Conservation (phyloP, 106 monocot species). For the Dactylorhiza incarnata region DNA sequence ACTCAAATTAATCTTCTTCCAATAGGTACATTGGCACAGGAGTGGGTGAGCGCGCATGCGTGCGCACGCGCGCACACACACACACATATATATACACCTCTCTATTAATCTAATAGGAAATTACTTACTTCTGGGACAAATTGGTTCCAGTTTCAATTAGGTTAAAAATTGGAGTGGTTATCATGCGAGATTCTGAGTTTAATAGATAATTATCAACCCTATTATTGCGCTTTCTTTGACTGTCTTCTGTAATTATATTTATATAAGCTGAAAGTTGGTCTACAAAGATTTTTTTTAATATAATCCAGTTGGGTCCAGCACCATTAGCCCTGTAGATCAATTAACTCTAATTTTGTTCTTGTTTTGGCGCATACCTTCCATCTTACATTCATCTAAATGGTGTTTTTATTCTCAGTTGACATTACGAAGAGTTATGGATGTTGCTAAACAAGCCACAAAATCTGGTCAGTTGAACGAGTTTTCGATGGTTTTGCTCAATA, state of each 20-base stretch:
- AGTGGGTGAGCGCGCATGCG: too few species aligned
- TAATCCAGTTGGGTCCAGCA: not conserved
- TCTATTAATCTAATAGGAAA: too few species aligned
- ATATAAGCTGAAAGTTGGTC: not conserved
- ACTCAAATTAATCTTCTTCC: too few species aligned
- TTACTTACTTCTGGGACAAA: too few species aligned
- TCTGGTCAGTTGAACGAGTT: constrained; percentile 94
- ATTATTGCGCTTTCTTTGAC: too few species aligned
- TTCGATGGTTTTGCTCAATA: constrained; percentile 96
- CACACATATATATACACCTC: too few species aligned
- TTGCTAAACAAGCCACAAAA: constrained; percentile 80
- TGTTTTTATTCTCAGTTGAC: constrained; percentile 46
- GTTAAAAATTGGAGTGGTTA: too few species aligned
- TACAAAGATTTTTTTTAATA: not conserved
- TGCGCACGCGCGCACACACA: too few species aligned
- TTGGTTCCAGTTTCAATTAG: too few species aligned
- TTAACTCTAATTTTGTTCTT: not conserved
- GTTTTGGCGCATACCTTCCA: not conserved
- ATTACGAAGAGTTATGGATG: constrained; percentile 80
- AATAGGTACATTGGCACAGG: too few species aligned
- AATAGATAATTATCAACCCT: too few species aligned
- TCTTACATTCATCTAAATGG: constrained; percentile 4
- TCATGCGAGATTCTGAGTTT: too few species aligned
- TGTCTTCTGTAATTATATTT: not conserved
- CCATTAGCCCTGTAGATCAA: not conserved